Evolutionary conservation across 805 yeast species (phyloP).

Genomic region (Candida takata): DNA sequence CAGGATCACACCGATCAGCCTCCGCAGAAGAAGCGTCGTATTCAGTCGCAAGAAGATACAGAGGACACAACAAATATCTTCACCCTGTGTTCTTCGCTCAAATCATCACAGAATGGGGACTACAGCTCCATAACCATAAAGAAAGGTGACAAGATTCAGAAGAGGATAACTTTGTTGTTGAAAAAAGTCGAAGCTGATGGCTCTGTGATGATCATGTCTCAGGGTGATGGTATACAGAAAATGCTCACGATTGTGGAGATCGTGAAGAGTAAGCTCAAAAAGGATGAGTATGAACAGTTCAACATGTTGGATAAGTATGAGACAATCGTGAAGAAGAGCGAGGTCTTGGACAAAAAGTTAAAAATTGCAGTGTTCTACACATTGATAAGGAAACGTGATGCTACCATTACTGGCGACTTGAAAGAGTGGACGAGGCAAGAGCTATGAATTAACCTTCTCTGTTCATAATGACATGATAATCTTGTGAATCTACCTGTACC

Average conservation of each 20-base stretch:
- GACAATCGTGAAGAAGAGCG: conserved; percentile 11
- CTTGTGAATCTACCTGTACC: conserved; percentile 27
- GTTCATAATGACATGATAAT: conserved; percentile 15
- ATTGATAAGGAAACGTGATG: conserved; percentile 7
- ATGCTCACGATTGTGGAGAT: conserved; percentile 19
- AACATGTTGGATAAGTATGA: conserved; percentile 20
- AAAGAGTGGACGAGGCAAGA: conserved; percentile 17
- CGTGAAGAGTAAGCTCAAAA: conserved; percentile 11
- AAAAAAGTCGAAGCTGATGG: background rate
- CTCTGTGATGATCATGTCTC: conserved; percentile 15
- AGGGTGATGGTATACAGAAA: conserved; percentile 21
- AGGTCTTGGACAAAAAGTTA: conserved; percentile 15
- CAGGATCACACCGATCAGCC: conserved; percentile 6
- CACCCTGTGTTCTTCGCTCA: background rate
- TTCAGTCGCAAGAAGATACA: conserved; percentile 4
- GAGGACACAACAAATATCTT: background rate
- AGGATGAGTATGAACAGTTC: conserved; percentile 12
- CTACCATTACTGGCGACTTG: conserved; percentile 4
- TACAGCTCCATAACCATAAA: conserved; percentile 5
- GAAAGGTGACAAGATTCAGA: conserved; percentile 20
- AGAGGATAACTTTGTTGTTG: conserved; percentile 11
- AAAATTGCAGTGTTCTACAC: conserved; percentile 18
- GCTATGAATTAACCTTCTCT: conserved; percentile 1
- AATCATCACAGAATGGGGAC: background rate
- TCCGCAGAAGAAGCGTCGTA: conserved; percentile 11